Evolutionary conservation across 2,329 filamentous ascomycete genomes (phyloP).

Genomic region (Aureobasidium vineae): DNA sequence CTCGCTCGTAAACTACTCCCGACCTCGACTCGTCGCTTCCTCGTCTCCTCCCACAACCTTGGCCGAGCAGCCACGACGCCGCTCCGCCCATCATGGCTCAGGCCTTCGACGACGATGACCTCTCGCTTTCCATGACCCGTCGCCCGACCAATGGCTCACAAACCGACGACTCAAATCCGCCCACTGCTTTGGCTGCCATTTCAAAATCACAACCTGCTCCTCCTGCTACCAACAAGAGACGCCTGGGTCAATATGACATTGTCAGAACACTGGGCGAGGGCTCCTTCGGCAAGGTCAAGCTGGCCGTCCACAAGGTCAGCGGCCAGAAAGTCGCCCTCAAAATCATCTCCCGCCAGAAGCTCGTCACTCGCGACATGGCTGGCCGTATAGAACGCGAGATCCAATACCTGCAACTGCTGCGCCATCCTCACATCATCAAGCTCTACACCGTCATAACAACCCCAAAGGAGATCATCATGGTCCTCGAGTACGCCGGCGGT

Average conservation of each 20-base stretch:
- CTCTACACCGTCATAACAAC: conserved; percentile 97
- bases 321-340: conserved; percentile 96
- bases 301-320: conserved; percentile 87
- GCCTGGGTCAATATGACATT: conserved; percentile 88
- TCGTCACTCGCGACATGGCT: conserved; percentile 97
- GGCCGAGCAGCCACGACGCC: background rate
- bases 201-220: conserved; percentile 18
- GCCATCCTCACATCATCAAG: conserved; percentile 99
- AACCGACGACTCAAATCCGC: conserved; percentile 30
- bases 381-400: conserved; percentile 97
- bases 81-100: conserved; percentile 38
- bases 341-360: conserved; percentile 93
- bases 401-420: conserved; percentile 90
- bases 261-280: conserved; percentile 91
- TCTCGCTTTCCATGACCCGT: conserved; percentile 41
- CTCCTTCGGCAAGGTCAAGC: conserved; percentile 97
- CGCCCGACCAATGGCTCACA: conserved; percentile 28
- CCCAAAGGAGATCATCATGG: conserved; percentile 94
- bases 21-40: background rate
- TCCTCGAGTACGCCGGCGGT: conserved; percentile 93
- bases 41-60: background rate
- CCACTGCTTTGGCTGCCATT: background rate
- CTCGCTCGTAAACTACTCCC: background rate
- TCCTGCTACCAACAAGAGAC: conserved; percentile 50
- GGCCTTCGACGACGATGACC: conserved; percentile 43